A percentile compares a stretch with the other conserved stretches of the same genome.
Conservation (phyloP, 305 asterid species). For the Fraxinus ornus region DNA sequence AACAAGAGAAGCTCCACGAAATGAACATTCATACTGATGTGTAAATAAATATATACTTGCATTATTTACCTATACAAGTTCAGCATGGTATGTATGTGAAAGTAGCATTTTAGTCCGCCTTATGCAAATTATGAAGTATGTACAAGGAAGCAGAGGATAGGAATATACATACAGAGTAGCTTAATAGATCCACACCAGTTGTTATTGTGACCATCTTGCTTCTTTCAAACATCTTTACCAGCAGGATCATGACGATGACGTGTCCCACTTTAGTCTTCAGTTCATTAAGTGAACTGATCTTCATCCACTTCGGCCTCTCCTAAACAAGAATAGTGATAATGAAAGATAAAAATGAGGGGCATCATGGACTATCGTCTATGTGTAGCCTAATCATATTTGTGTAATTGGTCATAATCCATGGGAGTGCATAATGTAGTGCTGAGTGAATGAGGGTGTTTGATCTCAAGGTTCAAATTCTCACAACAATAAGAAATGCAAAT, state of each 20-base stretch:
- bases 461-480: not conserved
- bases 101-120: constrained; percentile 32
- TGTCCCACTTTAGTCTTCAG: constrained; percentile 93
- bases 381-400: not conserved
- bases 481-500: not conserved
- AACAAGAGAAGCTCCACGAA: not conserved
- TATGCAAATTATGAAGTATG: constrained; percentile 79
- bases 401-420: not conserved
- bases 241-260: constrained; percentile 91
- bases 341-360: not conserved
- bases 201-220: constrained; percentile 90
- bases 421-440: not conserved
- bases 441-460: not conserved
- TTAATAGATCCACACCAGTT: constrained; percentile 76
- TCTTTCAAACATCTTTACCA: constrained; percentile 96
- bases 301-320: constrained; percentile 99
- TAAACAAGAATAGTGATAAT: constrained; percentile 21
- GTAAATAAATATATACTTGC: not conserved
- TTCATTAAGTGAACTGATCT: constrained; percentile 82
- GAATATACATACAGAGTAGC: constrained; percentile 82
- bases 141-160: constrained; percentile 84
- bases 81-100: not conserved
- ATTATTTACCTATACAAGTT: not conserved
- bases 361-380: not conserved
- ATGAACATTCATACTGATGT: not conserved